Base-by-base conservation (phyloP, 2,329 filamentous ascomycete genomes). In the Thelonectria blattea region DNA sequence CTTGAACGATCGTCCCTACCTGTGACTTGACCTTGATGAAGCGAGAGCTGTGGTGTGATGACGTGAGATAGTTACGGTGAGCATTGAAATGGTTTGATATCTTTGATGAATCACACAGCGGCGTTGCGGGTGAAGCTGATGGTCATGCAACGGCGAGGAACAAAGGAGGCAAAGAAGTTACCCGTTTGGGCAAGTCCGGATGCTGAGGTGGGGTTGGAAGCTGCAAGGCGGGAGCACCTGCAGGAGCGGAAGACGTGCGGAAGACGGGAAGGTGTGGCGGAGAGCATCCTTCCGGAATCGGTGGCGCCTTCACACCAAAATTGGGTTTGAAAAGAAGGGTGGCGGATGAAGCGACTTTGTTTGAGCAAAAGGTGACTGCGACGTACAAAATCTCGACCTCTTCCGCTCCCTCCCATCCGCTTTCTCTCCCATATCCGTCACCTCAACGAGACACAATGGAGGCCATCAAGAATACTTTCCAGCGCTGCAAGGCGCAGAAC, bases 401-500 rank as follows among this genome's bases (percentile, higher is more conserved):
- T 37, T 37, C 43, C 43, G 34, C n/a, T 59, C 30, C 41, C 47
- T 34, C 39, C 48, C 49, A 34, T 32, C 46, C 43, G 60, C 48
- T 34, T 46, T 11, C 17, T 20, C 22, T 17, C 20, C 12, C 24
- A 27, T 12, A 9, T 6, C 14, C 32, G 15, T 41, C 11, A 15
- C 22, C 30, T 18, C 46, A 51, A 17, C 39, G 41, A 52, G 51
- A 59, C 73, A 79, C 22, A 48, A 87, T 87, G 85, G 84, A 87
- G 66, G 78, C 73, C 62, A 80, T 87, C 67, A 85, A 82, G 74
- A 75, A 85, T 75, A 85, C 84, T n/a, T 87, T 87, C 70, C 76
- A 78, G 73, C 81, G 78, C 71, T 86, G 83, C 81, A 86, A 86
- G 78, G 82, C 82, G 64, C 78, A 86, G 77, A 81, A 80, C 60